Evolutionary conservation across 2,329 filamentous ascomycete species (phyloP).

Genomic region (Pestalotiopsis fici): DNA sequence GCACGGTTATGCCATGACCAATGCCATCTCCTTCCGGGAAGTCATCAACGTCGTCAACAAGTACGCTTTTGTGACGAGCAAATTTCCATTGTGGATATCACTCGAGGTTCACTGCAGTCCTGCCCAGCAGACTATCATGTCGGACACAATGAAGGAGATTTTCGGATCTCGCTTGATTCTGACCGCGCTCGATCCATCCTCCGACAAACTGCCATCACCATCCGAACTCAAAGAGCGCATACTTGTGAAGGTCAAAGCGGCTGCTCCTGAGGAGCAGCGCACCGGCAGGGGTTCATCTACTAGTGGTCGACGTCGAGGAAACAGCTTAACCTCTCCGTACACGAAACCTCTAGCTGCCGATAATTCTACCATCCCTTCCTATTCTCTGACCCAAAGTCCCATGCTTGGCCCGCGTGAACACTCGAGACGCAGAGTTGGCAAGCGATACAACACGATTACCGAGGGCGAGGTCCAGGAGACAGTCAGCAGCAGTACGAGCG

Average conservation of each 20-base stretch:
- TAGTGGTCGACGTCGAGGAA: conserved; percentile 55
- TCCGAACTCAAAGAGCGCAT: conserved; percentile 83
- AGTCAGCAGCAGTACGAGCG: conserved; percentile 68
- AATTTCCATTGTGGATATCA: conserved; percentile 89
- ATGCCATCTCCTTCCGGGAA: conserved; percentile 84
- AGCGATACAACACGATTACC: conserved; percentile 58
- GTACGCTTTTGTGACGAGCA: conserved; percentile 87
- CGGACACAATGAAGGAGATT: conserved; percentile 80
- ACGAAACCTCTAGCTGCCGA: conserved; percentile 64
- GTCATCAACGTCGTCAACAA: conserved; percentile 92
- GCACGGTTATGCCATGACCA: conserved; percentile 88
- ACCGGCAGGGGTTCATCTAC: conserved; percentile 36
- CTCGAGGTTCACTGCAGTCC: conserved; percentile 92
- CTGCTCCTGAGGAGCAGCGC: conserved; percentile 43
- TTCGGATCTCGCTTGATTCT: conserved; percentile 81
- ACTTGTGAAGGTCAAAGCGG: conserved; percentile 92
- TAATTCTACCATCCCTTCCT: conserved; percentile 50
- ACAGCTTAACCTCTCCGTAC: conserved; percentile 79
- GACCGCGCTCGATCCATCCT: conserved; percentile 70
- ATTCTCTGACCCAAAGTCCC: conserved; percentile 56
- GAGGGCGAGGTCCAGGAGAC: conserved; percentile 57
- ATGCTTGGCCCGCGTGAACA: conserved; percentile 52
- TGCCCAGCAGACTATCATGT: conserved; percentile 84
- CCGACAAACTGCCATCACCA: conserved; percentile 75
- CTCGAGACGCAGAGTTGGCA: conserved; percentile 48